These are phyloP conservation scores for Thraustotheca clavata DNA, from an alignment of 352 stramenopile species.

Conservation along the genomic window DNA sequence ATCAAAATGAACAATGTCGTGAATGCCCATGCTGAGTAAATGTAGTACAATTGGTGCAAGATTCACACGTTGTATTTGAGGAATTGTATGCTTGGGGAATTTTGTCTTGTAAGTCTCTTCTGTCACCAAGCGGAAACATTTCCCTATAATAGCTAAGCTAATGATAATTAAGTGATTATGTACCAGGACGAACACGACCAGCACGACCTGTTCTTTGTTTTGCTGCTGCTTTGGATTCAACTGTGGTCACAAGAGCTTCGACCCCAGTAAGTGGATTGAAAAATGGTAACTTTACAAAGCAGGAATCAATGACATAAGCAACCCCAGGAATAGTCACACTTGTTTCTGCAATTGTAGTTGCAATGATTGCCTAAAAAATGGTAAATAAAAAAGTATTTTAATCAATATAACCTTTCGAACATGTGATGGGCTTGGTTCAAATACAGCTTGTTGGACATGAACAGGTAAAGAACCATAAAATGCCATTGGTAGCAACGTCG, in stretches of 20 bases:
- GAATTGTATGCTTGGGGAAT: slow-evolving; percentile 54
- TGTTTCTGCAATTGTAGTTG: slow-evolving; percentile 92
- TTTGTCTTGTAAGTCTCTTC: slow-evolving; percentile 39
- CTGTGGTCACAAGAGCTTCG: slow-evolving; percentile 86
- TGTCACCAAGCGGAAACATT: slow-evolving; percentile 70
- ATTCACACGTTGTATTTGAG: slow-evolving; percentile 81
- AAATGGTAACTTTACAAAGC: slow-evolving; percentile 77
- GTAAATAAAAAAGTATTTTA: not conserved
- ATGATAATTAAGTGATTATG: not conserved
- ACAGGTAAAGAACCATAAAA: slow-evolving; percentile 92
- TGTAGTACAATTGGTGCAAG: slow-evolving; percentile 57
- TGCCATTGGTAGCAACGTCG: slow-evolving; percentile 49
- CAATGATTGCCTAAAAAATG: slow-evolving; percentile 38
- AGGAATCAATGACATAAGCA: slow-evolving; percentile 66
- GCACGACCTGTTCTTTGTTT: slow-evolving; percentile 94
- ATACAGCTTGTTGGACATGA: slow-evolving; percentile 90
- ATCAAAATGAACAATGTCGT: slow-evolving; percentile 76
- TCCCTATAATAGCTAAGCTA: slow-evolving; percentile 26
- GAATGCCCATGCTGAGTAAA: slow-evolving; percentile 76
- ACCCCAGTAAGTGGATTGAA: slow-evolving; percentile 77
- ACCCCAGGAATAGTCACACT: slow-evolving; percentile 98
- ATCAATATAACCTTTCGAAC: slow-evolving; percentile 51
- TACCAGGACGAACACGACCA: slow-evolving; percentile 64
- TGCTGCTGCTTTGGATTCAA: slow-evolving; percentile 93
- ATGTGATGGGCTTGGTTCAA: slow-evolving; percentile 58